phyloP scores from a whole-genome alignment of 1,284 basidiomycete genomes.

The Phellopilus nigrolimitatus region DNA sequence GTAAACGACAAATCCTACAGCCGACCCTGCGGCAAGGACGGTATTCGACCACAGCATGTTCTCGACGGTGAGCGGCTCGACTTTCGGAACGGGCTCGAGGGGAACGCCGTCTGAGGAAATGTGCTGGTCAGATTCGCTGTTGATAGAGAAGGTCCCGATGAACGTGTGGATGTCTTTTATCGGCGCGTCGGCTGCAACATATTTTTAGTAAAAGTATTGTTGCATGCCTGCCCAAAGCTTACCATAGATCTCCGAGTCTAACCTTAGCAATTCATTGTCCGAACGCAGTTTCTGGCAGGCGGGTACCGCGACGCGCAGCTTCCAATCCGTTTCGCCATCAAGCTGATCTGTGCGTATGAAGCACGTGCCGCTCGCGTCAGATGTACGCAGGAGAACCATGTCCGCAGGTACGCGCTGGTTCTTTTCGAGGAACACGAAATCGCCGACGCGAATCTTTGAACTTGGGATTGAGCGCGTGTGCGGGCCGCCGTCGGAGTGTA shows the following conservation, averaged over 20 bases:
- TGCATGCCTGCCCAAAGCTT: conserved; percentile 21
- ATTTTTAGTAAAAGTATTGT: neutral
- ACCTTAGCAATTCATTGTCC: conserved; percentile 59
- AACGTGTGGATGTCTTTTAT: conserved; percentile 98
- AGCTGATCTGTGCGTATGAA: conserved; percentile 98
- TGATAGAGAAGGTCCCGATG: conserved; percentile 86
- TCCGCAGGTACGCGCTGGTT: conserved; percentile 97
- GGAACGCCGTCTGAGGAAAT: conserved; percentile 50
- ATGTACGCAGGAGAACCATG: conserved; percentile 85
- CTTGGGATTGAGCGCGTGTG: conserved; percentile 82
- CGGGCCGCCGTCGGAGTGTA: conserved; percentile 32
- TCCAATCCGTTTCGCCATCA: conserved; percentile 99
- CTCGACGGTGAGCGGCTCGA: conserved; percentile 85
- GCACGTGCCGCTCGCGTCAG: conserved; percentile 85
- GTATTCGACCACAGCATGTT: conserved; percentile 98
- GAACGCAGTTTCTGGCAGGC: conserved; percentile 74
- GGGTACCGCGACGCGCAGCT: conserved; percentile 85
- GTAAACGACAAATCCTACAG: conserved; percentile 90
- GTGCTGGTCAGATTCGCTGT: conserved; percentile 43
- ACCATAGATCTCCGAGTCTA: conserved; percentile 87
- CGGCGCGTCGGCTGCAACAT: conserved; percentile 75
- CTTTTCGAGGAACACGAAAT: conserved; percentile 91
- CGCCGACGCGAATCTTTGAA: conserved; percentile 85
- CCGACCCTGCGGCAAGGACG: conserved; percentile 91
- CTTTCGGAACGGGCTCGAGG: conserved; percentile 52